Conservation (phyloP, 2,329 filamentous ascomycete species). For the Aspergillus carbonarius region DNA sequence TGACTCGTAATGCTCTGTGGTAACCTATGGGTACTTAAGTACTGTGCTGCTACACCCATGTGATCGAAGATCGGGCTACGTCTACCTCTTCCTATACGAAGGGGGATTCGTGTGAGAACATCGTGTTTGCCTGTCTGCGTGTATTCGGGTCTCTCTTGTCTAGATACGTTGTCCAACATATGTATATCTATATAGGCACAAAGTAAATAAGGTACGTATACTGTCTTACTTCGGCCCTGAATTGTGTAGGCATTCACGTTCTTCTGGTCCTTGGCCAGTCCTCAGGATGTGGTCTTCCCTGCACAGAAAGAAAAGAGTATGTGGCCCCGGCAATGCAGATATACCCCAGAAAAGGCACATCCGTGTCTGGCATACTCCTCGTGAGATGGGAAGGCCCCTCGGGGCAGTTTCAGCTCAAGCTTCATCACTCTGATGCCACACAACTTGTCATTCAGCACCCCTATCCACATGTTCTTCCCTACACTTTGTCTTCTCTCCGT, state of each 20-base stretch:
- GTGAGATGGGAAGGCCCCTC: not conserved
- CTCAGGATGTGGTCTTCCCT: not conserved
- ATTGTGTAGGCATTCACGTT: not conserved
- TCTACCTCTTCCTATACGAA: too few species aligned
- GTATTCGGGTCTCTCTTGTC: not conserved
- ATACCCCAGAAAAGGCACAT: not conserved
- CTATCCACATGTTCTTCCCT: too few species aligned
- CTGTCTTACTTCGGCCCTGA: not conserved
- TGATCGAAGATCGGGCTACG: too few species aligned
- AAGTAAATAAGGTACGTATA: not conserved
- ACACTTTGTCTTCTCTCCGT: too few species aligned
- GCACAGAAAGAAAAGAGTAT: not conserved
- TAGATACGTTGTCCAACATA: not conserved
- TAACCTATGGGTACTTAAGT: too few species aligned
- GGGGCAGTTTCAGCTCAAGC: not conserved
- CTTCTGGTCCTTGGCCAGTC: not conserved
- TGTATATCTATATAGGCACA: not conserved
- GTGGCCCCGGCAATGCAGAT: not conserved
- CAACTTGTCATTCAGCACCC: not conserved
- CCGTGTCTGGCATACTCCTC: too few species aligned
- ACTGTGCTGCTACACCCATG: too few species aligned
- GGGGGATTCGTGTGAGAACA: too few species aligned
- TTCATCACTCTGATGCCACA: not conserved
- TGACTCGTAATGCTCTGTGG: too few species aligned
- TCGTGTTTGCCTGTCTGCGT: too few species aligned